Conservation (phyloP, 768 basidiomycete species). For the Phallus indusiatus region DNA sequence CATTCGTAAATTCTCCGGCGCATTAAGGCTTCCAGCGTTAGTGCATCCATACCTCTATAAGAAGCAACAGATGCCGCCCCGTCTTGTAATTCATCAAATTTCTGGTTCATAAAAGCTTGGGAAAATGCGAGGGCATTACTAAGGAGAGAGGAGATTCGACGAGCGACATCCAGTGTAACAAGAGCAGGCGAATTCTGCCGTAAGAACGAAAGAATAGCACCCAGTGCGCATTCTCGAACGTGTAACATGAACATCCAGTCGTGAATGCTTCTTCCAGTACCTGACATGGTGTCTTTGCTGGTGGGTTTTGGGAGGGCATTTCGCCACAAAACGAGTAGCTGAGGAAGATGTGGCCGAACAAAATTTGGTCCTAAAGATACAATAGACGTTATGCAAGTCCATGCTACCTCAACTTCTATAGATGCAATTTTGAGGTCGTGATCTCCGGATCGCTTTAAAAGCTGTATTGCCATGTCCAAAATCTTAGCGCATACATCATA, state of each 20-base stretch:
- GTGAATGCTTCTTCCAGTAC: conserved; percentile 49
- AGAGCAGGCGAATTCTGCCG: conserved; percentile 65
- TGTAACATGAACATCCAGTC: conserved; percentile 92
- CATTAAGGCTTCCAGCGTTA: conserved; percentile 74
- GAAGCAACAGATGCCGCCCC: conserved; percentile 18
- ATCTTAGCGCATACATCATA: conserved; percentile 89
- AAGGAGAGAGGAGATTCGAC: conserved; percentile 78
- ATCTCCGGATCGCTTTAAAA: conserved; percentile 85
- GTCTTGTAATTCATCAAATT: conserved; percentile 54
- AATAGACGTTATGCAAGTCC: conserved; percentile 83
- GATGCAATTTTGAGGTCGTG: conserved; percentile 78
- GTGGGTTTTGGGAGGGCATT: conserved; percentile 95
- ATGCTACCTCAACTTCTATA: conserved; percentile 86
- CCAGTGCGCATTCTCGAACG: conserved; percentile 82
- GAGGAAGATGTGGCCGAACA: conserved; percentile 86
- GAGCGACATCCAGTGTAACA: conserved; percentile 83
- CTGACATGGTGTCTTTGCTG: conserved; percentile 63
- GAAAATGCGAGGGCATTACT: conserved; percentile 87
- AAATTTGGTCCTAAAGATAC: conserved; percentile 93
- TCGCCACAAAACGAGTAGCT: conserved; percentile 91
- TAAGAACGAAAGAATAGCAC: conserved; percentile 83
- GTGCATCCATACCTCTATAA: conserved; percentile 45
- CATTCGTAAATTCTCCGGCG: conserved; percentile 84
- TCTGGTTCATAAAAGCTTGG: conserved; percentile 68
- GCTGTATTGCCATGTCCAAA: conserved; percentile 80